Conservation (phyloP, 2,329 filamentous ascomycete species). For the Trichoderma sp. region DNA sequence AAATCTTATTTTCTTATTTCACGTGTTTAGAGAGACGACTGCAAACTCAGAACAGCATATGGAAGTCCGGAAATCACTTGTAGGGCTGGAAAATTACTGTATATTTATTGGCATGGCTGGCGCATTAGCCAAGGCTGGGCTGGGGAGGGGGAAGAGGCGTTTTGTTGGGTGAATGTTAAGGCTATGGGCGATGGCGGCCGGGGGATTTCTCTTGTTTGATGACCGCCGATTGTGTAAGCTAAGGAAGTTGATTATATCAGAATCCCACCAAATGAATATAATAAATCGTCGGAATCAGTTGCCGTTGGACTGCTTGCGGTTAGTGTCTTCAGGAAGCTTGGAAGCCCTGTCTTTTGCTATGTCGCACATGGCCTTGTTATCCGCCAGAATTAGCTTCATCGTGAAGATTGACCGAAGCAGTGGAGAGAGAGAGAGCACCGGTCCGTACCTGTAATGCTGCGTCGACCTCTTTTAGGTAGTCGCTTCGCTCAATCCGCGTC, state of each 20-base stretch:
- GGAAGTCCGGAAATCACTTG: neutral
- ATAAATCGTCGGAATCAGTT: conserved; percentile 6
- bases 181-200: conserved; percentile 18
- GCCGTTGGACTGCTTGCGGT: conserved; percentile 14
- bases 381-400: neutral
- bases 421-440: neutral
- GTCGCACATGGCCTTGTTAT: conserved; percentile 76
- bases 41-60: neutral
- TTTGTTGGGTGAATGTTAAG: conserved; percentile 12
- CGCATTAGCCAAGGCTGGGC: conserved; percentile 11
- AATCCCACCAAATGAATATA: conserved; percentile 9
- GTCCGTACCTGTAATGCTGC: conserved; percentile 69
- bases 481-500: conserved; percentile 63
- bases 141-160: neutral
- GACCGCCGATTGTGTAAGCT: conserved; percentile 8
- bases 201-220: neutral
- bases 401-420: neutral
- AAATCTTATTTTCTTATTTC: neutral
- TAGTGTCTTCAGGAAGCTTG: conserved; percentile 48
- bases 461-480: conserved; percentile 63
- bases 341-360: conserved; percentile 77
- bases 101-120: conserved; percentile 21
- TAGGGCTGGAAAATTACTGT: conserved; percentile 18
- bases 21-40: neutral
- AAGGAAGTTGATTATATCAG: conserved; percentile 10